Evolutionary conservation across 768 basidiomycete species (phyloP), one percentile per base, ranked within the genome.

Genomic region (Kwoniella dejecticola): DNA sequence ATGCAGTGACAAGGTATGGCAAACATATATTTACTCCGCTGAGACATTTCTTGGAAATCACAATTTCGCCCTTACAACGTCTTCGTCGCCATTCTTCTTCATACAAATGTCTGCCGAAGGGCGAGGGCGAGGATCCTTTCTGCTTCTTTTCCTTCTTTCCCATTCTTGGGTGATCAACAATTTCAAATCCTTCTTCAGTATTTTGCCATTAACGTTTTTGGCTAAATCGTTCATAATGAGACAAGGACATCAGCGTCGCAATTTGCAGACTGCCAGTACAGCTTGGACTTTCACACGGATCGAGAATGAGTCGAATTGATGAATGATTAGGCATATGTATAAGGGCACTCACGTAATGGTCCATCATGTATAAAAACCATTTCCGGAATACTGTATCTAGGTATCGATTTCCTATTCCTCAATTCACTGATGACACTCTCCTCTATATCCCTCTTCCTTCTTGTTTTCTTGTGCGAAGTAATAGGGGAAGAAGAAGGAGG

Each of bases 201-300:
- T 52, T 49, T 75, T 75, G 4, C 74, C 74, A 63, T 72, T 75
- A 2, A 66, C 67, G 30, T 75, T 75, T 19, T 66, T 63, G 12
- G 71, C 74, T 72, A 44, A 10, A 1, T n/a, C 21, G 7, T 44
- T 29, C 17, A 0, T 23, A 19, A 48, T 17, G 6, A 15, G 1
- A 12, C 13, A 36, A 15, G 7, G 27, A 33, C 27, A 46, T 45
- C 29, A 33, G 30, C 29, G 29, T 38, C 24, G 15, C 10, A 12
- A 17, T 8, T 10, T 21, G 19, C 42, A 45, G 42, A 45, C 15
- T 10, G 23, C 12, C 15, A 12, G 44, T n/a, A n/a, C n/a, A n/a
- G n/a, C n/a, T n/a, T n/a, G n/a, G n/a, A n/a, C n/a, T n/a, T n/a
- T n/a, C n/a, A n/a, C n/a, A n/a, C n/a, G n/a, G n/a, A n/a, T n/a